These are phyloP conservation scores for Kwoniella pini DNA, from an alignment of 768 basidiomycete genomes.

Conservation along the genomic window DNA sequence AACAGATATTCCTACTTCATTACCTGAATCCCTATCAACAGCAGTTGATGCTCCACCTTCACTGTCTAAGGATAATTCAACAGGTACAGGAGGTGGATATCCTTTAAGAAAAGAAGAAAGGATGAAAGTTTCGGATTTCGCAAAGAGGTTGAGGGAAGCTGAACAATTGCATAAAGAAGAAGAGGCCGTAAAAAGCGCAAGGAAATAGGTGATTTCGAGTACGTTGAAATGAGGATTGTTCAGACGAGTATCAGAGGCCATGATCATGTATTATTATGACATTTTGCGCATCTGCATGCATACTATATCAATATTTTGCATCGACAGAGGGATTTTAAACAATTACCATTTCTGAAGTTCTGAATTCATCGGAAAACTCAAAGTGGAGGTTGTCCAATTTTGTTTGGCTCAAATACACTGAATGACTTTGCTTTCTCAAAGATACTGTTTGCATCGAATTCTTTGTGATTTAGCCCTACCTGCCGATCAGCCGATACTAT, in stretches of 20 bases:
- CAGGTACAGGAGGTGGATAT: slow-evolving; percentile 29
- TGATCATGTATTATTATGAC: too few species aligned
- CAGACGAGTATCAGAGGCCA: too few species aligned
- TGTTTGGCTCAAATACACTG: not conserved
- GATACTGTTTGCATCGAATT: too few species aligned
- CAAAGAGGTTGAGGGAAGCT: slow-evolving; percentile 47
- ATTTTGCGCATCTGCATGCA: too few species aligned
- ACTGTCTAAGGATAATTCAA: slow-evolving; percentile 17
- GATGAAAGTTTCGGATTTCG: slow-evolving; percentile 48
- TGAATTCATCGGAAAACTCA: not conserved
- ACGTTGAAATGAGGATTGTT: not conserved
- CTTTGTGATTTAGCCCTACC: too few species aligned
- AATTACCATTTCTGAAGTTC: too few species aligned
- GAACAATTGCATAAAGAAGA: slow-evolving; percentile 47
- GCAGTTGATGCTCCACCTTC: slow-evolving; percentile 19
- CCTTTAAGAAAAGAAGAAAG: slow-evolving; percentile 32
- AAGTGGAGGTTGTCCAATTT: slow-evolving; percentile 21
- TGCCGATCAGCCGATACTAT: too few species aligned
- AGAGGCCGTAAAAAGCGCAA: slow-evolving; percentile 31
- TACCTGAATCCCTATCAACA: slow-evolving; percentile 17
- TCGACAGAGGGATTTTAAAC: too few species aligned
- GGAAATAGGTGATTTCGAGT: not conserved
- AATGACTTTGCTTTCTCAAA: not conserved
- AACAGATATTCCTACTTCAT: slow-evolving; percentile 4
- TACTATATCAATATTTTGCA: too few species aligned